Conservation (phyloP, 176 grass and related monocot genomes). For the Carex myosuroides region DNA sequence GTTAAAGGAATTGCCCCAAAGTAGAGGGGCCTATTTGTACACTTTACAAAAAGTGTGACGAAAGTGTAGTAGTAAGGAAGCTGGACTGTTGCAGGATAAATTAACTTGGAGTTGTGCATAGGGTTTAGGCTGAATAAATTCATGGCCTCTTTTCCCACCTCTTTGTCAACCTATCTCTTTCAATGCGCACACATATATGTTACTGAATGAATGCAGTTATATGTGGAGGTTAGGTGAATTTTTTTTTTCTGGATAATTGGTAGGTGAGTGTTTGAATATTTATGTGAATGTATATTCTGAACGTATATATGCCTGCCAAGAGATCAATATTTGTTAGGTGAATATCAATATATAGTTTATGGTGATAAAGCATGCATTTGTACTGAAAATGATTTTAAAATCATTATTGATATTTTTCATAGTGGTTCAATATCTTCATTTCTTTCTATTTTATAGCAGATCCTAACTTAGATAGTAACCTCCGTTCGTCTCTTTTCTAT, state of each 20-base stretch:
- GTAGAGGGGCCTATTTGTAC: conserved; percentile 31
- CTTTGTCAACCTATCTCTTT: conserved; percentile 1
- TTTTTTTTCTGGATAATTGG: not conserved
- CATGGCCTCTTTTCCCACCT: not conserved
- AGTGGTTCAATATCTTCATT: not conserved
- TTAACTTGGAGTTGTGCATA: conserved; percentile 6
- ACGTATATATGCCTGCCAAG: too few species aligned
- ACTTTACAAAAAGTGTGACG: conserved; percentile 31
- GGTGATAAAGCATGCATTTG: not conserved
- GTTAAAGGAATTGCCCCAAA: conserved; percentile 22
- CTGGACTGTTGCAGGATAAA: conserved; percentile 4
- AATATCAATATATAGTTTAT: not conserved
- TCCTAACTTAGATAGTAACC: conserved; percentile 39
- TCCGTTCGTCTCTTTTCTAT: conserved; percentile 20
- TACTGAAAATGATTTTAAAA: too few species aligned
- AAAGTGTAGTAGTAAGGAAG: not conserved
- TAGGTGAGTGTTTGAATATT: conserved; percentile 2
- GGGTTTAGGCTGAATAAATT: not conserved
- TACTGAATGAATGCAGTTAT: not conserved
- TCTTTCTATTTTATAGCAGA: conserved; percentile 17
- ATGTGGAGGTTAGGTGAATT: not conserved
- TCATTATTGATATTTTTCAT: not conserved
- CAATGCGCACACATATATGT: not conserved
- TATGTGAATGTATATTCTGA: not conserved
- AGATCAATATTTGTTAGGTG: too few species aligned